Evolutionary conservation across 345 rosid genomes (phyloP).

Genomic region (Ceriops zippeliana): DNA sequence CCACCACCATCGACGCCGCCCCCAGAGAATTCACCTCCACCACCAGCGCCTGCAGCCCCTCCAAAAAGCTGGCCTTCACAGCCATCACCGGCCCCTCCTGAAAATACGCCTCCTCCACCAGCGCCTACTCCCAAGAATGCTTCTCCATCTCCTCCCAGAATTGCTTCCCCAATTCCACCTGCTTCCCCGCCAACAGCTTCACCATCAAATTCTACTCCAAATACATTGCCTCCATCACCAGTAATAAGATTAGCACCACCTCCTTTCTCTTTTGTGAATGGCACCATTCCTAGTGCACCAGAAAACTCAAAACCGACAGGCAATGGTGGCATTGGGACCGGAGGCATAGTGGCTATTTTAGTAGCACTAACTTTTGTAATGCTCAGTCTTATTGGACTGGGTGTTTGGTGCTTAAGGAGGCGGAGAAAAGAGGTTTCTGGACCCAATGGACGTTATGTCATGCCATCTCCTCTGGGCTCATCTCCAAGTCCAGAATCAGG

Average conservation of each 20-base stretch:
- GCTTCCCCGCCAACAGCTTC: constrained; percentile 32
- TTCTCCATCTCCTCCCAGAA: constrained; percentile 26
- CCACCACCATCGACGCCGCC: neutral
- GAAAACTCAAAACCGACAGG: constrained; percentile 27
- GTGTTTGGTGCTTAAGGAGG: constrained; percentile 57
- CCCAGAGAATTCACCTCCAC: constrained; percentile 22
- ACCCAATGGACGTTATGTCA: constrained; percentile 52
- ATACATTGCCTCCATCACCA: constrained; percentile 38
- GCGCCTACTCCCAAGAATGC: constrained; percentile 29
- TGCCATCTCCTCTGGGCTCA: constrained; percentile 61
- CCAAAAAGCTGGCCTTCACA: constrained; percentile 28
- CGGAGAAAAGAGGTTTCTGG: constrained; percentile 44
- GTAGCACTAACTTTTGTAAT: constrained; percentile 48
- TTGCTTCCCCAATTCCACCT: constrained; percentile 24
- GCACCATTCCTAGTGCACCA: constrained; percentile 29
- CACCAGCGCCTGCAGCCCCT: constrained; percentile 19
- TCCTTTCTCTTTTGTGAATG: constrained; percentile 29
- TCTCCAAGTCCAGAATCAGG: constrained; percentile 55
- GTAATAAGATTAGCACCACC: constrained; percentile 33
- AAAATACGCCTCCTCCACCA: constrained; percentile 40
- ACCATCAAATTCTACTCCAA: constrained; percentile 37
- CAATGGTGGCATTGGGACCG: constrained; percentile 34
- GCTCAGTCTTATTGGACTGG: constrained; percentile 52
- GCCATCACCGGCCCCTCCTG: constrained; percentile 21
- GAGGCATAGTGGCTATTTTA: constrained; percentile 49